Base-by-base conservation (phyloP, 2,329 filamentous ascomycete genomes). In the Coleophoma cylindrospora region DNA sequence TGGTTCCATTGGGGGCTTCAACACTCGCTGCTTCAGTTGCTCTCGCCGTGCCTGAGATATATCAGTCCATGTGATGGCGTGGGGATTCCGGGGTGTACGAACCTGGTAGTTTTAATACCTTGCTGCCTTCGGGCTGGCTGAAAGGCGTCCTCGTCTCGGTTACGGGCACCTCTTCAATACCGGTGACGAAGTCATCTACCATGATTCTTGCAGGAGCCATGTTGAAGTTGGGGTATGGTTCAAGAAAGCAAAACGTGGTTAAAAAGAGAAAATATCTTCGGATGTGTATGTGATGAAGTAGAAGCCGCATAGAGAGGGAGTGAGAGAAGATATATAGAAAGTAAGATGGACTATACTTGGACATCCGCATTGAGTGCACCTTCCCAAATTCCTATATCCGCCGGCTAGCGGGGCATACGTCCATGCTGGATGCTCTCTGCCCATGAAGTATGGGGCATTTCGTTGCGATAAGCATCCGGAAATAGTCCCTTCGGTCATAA, bases 1-100 rank as follows among this genome's bases (percentile, higher is more conserved):
- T 64, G 0, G 72, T 75, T 34, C 73, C 73, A 50, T 73, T 52
- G 2, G 73, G 73, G 11, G 56, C 52, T 48, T 71, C 64, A 7
- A 60, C 52, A 9, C 69, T 67, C 2, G 70, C 63, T 15, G 72
- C 72, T 44, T 70, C 50, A 46, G 69, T 74, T 21, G 65, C 72
- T 48, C 71, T 65, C 3, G 71, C 66, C 32, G 66, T 70, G 43
- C 71, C 71, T 57, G 60, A 49, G 41, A 64, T 56, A 17, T 54
- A 49, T 47, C 17, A 44, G 40, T 22, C 21, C 22, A 38, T 34
- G 10, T 17, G 5, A 19, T 32, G 12, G 34, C 15, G 3, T 5
- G 10, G 7, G 12, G 40, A 1, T 33, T 44, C 12, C 40, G 3
- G 12, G 9, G 9, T 14, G n/a, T 19, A 47, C 44, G 11, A 41